Evolutionary conservation across 129 eudicot species (phyloP), one percentile per base, ranked within the genome.

Genomic region (Helianthus tuberosus): DNA sequence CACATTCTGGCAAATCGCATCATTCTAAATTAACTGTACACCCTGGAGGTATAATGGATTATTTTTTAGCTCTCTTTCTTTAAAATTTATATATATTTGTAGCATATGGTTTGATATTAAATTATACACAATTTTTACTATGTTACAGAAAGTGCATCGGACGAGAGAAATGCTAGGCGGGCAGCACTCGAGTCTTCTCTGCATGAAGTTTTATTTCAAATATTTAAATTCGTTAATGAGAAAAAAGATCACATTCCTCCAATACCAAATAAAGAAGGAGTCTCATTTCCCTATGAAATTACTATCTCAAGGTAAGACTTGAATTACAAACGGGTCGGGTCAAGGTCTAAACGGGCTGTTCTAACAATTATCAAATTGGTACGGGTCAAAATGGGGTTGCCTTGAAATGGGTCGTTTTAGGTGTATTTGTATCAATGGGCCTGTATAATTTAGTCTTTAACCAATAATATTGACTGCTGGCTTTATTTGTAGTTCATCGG

Each of bases 201-300:
- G 35, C 96, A 89, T 64, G 98, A 94, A 64, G 91, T 90, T 90
- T 74, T 94, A 75, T 94, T 90, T 73, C 98, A 90, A 76, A 94
- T 90, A 62, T 88, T 94, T 29, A 93, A 84, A 80, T 90, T 90
- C 78, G 97, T 88, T 72, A 93, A 93, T 73, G 98, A 93, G 77
- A 93, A 93, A 80, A 90, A 87, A 84, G 96, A 94, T 86, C 98
- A 94, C 59, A 84, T 90, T 38, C 97, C 97, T 47, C 84, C 97
- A 8, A 89, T 94, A 68, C 96, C 97, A 17, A 88, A 82, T 65
- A 82, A 80, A 66, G 96, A 90, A 74, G 93, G 96, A 59, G 79
- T 88, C 71, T 81, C 89, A 27, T 94, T 90, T 75, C 97, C 93
- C 6, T 88, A 90, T 86, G 97, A 94, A 79, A 90, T 94, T 67